Base-by-base conservation (phyloP, 2,329 filamentous ascomycete species). In the Fusarium nygamai region DNA sequence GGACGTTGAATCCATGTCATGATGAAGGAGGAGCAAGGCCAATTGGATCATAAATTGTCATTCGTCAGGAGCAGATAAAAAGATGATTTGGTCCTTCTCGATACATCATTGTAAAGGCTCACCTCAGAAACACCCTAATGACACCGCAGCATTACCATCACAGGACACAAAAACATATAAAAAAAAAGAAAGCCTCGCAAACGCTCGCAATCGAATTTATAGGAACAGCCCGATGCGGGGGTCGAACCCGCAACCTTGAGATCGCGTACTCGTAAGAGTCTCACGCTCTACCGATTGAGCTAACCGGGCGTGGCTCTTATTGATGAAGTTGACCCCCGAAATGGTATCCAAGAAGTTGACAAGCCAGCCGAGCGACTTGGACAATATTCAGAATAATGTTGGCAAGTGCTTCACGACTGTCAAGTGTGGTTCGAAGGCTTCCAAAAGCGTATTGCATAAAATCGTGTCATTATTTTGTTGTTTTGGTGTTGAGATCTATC, bases 271-370 rank as follows among this genome's bases (percentile, higher is more conserved):
- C 77, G 22, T 88, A 87, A 88, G 89, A 91, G 90, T 91, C 89
- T 90, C 86, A 91, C 89, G 89, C 89, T 91, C 89, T 91, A 91
- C 78, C 79, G 79, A 80, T 80, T 79, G 78, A 80, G 76, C 78
- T 78, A 79, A 78, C 76, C 78, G 82, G 80, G 81, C 80, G 82
- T 82, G 81, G 67, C 67, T 70, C 60, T 71, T 39, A 54, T 59
- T 66, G n/a, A 58, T 69, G 24, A 46, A 8, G 20, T 19, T 20
- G 8, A 24, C 6, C 19, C 11, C 12, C 4, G 1, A 13, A 34
- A 62, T 7, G 6, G 4, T 2, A 7, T 39, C 0, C 5, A 69
- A 50, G 27, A 47, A 17, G 33, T 34, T 20, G 6, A 2, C 3
- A 1, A 3, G 4, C 1, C 19, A 22, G 13, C 9, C 0, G 22